These are phyloP conservation scores for Gentiana straminea DNA, from an alignment of 257 asterid species.

Conservation along the genomic window DNA sequence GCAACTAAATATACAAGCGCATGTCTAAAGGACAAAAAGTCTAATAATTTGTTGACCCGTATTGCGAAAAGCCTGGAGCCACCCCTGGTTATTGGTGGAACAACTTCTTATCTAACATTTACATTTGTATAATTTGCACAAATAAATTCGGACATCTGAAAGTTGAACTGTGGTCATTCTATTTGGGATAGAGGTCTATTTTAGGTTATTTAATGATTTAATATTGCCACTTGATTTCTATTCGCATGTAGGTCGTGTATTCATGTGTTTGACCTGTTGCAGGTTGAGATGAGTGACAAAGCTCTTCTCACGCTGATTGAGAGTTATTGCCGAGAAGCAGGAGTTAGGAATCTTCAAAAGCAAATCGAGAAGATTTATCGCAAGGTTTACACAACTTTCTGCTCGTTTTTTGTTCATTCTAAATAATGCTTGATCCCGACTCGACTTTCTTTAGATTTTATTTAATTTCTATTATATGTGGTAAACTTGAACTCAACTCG, in stretches of 20 bases:
- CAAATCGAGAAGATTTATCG: conserved; percentile 97
- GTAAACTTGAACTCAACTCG: too few relatives aligned
- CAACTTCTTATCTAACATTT: too few relatives aligned
- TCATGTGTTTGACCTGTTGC: conserved; percentile 10
- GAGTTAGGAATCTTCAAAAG: conserved; percentile 98
- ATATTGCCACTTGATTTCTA: neutral
- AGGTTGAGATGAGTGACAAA: conserved; percentile 90
- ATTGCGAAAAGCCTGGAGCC: too few relatives aligned
- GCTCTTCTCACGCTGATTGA: conserved; percentile 90
- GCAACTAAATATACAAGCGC: too few relatives aligned
- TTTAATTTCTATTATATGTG: neutral
- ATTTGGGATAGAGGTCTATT: too few relatives aligned
- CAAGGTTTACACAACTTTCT: conserved; percentile 41
- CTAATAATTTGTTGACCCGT: too few relatives aligned
- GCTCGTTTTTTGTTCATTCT: neutral
- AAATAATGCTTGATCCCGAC: too few relatives aligned
- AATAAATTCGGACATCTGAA: too few relatives aligned
- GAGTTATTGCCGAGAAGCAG: conserved; percentile 97
- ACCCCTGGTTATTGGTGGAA: too few relatives aligned
- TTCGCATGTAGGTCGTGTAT: neutral
- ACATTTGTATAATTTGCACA: too few relatives aligned
- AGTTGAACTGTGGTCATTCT: too few relatives aligned
- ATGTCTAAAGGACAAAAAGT: too few relatives aligned
- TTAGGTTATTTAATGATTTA: neutral
- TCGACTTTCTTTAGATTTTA: neutral